Percentiles rank a stretch among this genome's conserved stretches.
Conservation (phyloP, 2,329 filamentous ascomycete genomes). For the Colletotrichum aenigma region DNA sequence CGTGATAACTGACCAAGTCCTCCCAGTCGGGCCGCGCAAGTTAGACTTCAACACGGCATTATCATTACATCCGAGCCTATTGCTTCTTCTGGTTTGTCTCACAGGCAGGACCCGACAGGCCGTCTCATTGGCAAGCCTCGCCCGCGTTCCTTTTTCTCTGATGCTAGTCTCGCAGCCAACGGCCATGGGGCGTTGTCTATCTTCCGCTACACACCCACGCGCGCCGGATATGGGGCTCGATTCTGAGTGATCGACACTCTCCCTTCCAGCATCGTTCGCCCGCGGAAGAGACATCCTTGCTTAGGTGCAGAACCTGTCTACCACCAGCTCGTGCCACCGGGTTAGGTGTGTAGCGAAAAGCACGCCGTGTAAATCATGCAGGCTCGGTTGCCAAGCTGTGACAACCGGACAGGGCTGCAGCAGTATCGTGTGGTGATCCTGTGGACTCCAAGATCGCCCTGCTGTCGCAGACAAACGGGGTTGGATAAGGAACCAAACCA, state of each 20-base stretch:
- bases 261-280: neutral
- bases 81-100: slow-evolving; percentile 8
- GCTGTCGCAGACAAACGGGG: neutral
- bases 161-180: neutral
- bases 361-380: neutral
- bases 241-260: neutral
- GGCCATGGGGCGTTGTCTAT: neutral
- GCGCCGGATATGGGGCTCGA: neutral
- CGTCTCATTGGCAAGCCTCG: neutral
- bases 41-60: neutral
- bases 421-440: slow-evolving; percentile 2
- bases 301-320: neutral
- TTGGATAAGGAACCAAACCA: neutral
- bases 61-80: neutral
- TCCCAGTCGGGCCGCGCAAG: neutral
- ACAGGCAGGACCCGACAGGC: neutral
- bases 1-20: slow-evolving; percentile 3
- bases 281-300: neutral
- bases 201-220: neutral
- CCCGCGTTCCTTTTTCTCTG: neutral
- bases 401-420: slow-evolving; percentile 12
- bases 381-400: slow-evolving; percentile 11
- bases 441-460: neutral
- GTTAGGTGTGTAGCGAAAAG: neutral
- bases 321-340: slow-evolving; percentile 4